Evolutionary conservation across 1,284 basidiomycete species (phyloP), one percentile per base, ranked within the genome.

Genomic region (Ceratobasidium sp.): DNA sequence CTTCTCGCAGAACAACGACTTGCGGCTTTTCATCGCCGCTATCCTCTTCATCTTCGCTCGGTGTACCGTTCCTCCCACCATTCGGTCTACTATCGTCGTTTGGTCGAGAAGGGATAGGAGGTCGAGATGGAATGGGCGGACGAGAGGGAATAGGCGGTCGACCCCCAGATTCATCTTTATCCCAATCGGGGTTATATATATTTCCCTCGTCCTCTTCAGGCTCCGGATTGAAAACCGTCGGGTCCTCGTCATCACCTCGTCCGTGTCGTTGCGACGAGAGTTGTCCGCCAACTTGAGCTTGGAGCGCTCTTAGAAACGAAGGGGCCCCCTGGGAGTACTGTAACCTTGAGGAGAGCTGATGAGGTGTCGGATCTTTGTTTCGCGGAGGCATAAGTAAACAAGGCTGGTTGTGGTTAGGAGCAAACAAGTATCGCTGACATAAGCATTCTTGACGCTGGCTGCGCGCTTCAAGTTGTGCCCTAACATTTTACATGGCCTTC

Each of bases 1-100:
- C 93, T 76, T 91, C 87, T 78, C 86, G 92, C 76, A 96, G 79
- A 9, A 96, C 93, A 1, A 96, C 92, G 2, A 96, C 88, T 79
- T 93, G 91, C 9, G 93, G 93, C 75, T 86, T 89, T 80, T 96
- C 93, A 76, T 95, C 93, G 0, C 80, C 87, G 21, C 85, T 86
- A 62, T 93, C 91, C 72, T 93, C 93, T 14, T 80, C 80, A 74
- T 88, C 88, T 23, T 84, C 88, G 73, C 89, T 88, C 30, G 84
- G 86, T 0, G 89, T 89, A 39, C 91, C 85, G 76, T 88, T 84
- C 23, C 73, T 72, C 30, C 74, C 72, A 60, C 59, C 71, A 67
- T 76, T 21, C 8, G 57, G 71, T 60, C 65, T 41, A 5, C 46
- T 46, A 45, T 78, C 48, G 79, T 79, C 45, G 74, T 73, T 3